Conservation (phyloP, 176 grass and related monocot genomes). For the Rhipidocladum racemiflorum region DNA sequence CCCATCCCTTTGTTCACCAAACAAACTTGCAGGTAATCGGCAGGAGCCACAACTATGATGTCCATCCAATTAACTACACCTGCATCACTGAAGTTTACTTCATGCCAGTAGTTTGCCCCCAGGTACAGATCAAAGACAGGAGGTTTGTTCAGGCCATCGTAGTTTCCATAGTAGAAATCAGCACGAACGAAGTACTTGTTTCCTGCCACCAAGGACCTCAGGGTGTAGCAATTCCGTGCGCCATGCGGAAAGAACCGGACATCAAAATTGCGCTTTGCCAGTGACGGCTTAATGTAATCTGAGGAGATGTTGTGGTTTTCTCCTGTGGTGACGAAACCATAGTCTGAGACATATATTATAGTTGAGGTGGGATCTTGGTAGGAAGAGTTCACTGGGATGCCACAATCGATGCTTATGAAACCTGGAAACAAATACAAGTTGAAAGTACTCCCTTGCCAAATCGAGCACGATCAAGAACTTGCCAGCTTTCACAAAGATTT, state of each 20-base stretch:
- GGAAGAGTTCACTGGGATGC: constrained; percentile 19
- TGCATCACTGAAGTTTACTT: background rate
- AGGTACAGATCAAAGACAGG: constrained; percentile 57
- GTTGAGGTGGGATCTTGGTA: constrained; percentile 12
- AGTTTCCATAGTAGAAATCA: constrained; percentile 52
- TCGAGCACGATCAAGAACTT: background rate
- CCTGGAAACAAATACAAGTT: constrained; percentile 30
- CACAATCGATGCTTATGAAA: constrained; percentile 77
- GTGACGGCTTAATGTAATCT: background rate
- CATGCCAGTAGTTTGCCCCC: constrained; percentile 42
- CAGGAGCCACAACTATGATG: constrained; percentile 36
- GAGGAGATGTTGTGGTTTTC: constrained; percentile 39
- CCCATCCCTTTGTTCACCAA: constrained; percentile 42
- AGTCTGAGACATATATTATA: constrained; percentile 51
- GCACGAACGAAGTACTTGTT: constrained; percentile 54
- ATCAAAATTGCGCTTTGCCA: background rate
- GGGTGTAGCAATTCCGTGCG: constrained; percentile 50
- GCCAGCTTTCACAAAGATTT: background rate
- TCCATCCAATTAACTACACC: constrained; percentile 29
- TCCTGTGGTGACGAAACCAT: constrained; percentile 45
- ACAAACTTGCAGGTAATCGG: constrained; percentile 51
- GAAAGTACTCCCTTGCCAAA: background rate
- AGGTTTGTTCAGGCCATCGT: constrained; percentile 36
- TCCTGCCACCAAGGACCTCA: constrained; percentile 38
- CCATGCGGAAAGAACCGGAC: constrained; percentile 42